phyloP scores from a whole-genome alignment of 192 early-diverging fungal genomes.

The Podila minutissima region DNA sequence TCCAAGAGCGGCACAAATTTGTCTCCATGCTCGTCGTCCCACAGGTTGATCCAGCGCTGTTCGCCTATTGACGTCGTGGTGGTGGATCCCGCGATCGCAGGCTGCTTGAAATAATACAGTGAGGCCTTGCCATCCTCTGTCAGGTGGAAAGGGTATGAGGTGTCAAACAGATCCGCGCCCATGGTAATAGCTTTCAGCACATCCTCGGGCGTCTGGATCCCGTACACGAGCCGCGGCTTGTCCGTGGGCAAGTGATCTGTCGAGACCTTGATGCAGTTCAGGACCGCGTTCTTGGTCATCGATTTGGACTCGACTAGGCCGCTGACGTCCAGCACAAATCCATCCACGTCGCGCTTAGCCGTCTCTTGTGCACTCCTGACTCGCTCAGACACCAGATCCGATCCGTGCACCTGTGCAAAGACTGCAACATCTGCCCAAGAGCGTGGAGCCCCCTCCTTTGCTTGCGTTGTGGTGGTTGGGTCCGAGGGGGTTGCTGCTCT shows the following conservation, averaged over 20 bases:
- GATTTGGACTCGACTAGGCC: conserved; percentile 1
- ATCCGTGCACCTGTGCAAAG: conserved; percentile 60
- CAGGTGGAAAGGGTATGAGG: conserved; percentile 69
- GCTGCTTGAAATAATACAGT: conserved; percentile 56
- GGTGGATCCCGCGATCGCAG: not conserved
- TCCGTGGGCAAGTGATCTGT: conserved; percentile 52
- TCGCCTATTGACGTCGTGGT: conserved; percentile 3
- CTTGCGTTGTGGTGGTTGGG: too few relatives aligned
- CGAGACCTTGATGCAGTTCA: conserved; percentile 56
- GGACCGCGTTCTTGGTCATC: conserved; percentile 23
- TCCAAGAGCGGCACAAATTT: conserved; percentile 70
- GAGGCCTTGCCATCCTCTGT: conserved; percentile 76
- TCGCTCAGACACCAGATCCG: conserved; percentile 55
- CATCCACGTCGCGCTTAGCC: conserved; percentile 43
- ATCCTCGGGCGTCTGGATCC: conserved; percentile 59
- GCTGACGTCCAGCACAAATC: conserved; percentile 24
- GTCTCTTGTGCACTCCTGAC: conserved; percentile 55
- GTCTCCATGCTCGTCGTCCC: conserved; percentile 60
- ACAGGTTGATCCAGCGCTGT: conserved; percentile 61
- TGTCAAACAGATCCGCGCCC: conserved; percentile 81
- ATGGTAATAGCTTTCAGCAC: conserved; percentile 56
- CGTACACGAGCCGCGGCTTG: conserved; percentile 65
- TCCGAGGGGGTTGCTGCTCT: too few relatives aligned
- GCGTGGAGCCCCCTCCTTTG: not conserved
- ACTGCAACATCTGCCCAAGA: conserved; percentile 38